Evolutionary conservation across 2,329 filamentous ascomycete genomes (phyloP), one percentile per base, ranked within the genome.

Genomic region (Hirsutella minnesotensis): DNA sequence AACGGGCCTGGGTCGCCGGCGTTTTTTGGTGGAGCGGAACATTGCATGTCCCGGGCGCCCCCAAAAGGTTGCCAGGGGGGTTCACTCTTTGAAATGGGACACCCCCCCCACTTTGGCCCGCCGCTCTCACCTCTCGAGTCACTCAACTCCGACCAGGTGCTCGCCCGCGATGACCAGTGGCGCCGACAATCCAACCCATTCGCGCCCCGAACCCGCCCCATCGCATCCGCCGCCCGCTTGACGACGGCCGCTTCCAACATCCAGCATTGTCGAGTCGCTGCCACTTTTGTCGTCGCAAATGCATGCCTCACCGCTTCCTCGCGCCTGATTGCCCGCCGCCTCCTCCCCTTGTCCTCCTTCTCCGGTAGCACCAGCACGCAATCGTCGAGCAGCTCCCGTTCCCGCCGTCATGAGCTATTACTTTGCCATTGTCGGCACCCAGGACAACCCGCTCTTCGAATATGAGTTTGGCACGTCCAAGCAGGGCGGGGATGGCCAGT

Each of bases 391-490:
- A 12, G 31, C 22, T 8, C 15, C 31, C 13, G 16, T 29, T 16
- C 36, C 27, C 13, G 40, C 41, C 47, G 49, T 30, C 45, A 96
- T 96, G 92, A 95, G 89, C 47, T 98, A 96, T 74, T 95, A 95
- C 71, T 96, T 98, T 67, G 86, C 86, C 59, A 95, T 98, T 53
- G 79, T 98, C 62, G 92, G 89, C 58, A 94, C 88, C 19, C 86
- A 87, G 55, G 92, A 98, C 70, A 94, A 90, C 59, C 90, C 92
- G 29, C 77, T 98, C 52, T 98, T 96, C 68, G 90, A 94, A 67
- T 79, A 94, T 65, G 89, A 95, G 60, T 98, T 98, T 62, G 92
- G 92, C 55, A 95, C 90, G 33, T 94, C 87, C 34, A 95, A 95
- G 65, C 83, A 88, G 55, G 89, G 90, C 66, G 90, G 90, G 60